Conservation (phyloP, 2,329 filamentous ascomycete genomes). For the Hypoxylon sp. region DNA sequence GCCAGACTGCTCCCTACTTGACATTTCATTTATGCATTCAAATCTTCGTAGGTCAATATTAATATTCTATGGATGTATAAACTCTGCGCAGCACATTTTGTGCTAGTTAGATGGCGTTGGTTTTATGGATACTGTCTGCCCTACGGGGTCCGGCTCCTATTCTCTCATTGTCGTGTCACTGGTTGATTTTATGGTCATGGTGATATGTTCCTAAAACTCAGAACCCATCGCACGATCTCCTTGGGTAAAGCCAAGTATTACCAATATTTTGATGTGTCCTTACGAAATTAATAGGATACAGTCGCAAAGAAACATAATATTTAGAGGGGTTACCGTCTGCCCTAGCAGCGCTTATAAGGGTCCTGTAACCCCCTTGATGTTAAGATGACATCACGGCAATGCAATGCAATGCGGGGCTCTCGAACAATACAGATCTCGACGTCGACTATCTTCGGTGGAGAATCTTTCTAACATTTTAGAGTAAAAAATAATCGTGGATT, state of each 20-base stretch:
- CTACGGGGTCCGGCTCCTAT: too few species aligned
- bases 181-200: neutral
- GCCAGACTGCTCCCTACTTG: slow-evolving; percentile 54
- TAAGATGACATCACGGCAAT: slow-evolving; percentile 42
- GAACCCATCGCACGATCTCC: neutral
- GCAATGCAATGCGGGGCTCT: slow-evolving; percentile 39
- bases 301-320: too few species aligned
- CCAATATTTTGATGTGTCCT: neutral
- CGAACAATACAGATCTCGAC: slow-evolving; percentile 5
- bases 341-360: slow-evolving; percentile 22
- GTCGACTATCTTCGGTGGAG: neutral
- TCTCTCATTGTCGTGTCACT: neutral
- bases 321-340: too few species aligned
- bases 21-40: neutral
- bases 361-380: slow-evolving; percentile 1
- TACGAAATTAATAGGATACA: neutral
- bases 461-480: neutral
- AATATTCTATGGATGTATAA: neutral
- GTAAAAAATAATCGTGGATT: neutral
- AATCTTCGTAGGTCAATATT: neutral
- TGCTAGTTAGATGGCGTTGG: neutral
- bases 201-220: neutral
- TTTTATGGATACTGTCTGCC: neutral
- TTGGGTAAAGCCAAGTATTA: neutral
- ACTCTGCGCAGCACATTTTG: neutral